These are phyloP conservation scores for Yamadazyma sp. DNA, from an alignment of 805 yeast genomes.

Conservation along the genomic window DNA sequence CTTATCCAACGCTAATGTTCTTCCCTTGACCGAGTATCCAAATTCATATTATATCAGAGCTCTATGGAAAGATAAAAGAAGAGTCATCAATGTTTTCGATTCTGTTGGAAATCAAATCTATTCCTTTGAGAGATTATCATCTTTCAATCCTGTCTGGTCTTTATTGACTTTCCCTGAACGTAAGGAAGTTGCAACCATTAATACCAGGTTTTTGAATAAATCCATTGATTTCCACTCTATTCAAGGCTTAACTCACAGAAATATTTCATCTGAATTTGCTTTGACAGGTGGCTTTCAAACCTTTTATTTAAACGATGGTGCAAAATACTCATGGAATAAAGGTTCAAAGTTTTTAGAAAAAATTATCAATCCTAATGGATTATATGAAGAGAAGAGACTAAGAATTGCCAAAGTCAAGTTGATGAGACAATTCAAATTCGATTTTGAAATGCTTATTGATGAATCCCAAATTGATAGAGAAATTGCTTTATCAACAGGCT, in stretches of 20 bases:
- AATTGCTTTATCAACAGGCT: conserved; percentile 57
- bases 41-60: conserved; percentile 47
- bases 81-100: conserved; percentile 49
- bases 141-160: conserved; percentile 52
- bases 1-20: conserved; percentile 36
- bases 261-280: conserved; percentile 30
- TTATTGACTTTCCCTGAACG: conserved; percentile 43
- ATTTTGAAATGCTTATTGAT: conserved; percentile 56
- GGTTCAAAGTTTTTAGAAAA: conserved; percentile 51
- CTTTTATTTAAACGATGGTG: conserved; percentile 52
- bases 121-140: conserved; percentile 50
- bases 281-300: conserved; percentile 29
- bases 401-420: conserved; percentile 54
- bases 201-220: conserved; percentile 45
- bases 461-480: conserved; percentile 45
- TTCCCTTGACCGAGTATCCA: conserved; percentile 39
- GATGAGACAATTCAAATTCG: conserved; percentile 57
- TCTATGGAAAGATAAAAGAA: conserved; percentile 44
- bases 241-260: conserved; percentile 44
- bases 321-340: conserved; percentile 54
- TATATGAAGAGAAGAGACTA: conserved; percentile 51
- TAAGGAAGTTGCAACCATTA: conserved; percentile 48
- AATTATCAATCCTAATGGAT: conserved; percentile 50
- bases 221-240: conserved; percentile 50
- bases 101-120: conserved; percentile 39